phyloP scores from a whole-genome alignment of 2,329 filamentous ascomycete genomes.

The Epichloe coenophiala region DNA sequence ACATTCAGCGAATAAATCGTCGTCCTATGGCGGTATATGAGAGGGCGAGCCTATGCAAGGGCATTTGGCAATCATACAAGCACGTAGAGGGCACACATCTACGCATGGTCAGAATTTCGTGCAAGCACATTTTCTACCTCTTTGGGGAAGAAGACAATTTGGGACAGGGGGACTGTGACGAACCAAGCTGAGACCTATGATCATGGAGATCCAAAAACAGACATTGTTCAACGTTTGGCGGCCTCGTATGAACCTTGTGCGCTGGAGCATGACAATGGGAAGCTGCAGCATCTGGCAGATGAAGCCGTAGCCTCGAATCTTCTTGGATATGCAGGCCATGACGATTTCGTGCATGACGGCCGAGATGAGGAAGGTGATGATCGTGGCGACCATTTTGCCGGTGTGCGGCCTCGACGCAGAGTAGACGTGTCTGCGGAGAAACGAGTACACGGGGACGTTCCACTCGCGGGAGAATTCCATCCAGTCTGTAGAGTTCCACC shows the following conservation, averaged over 20 bases:
- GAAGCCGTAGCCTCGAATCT: conserved; percentile 88
- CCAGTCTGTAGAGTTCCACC: conserved; percentile 75
- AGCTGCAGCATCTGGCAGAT: conserved; percentile 93
- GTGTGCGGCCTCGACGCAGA: conserved; percentile 65
- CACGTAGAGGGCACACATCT: conserved; percentile 43
- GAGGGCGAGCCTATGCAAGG: no score
- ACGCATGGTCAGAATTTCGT: conserved; percentile 6
- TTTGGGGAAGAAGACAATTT: background rate
- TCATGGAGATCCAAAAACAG: conserved; percentile 87
- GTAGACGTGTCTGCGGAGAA: conserved; percentile 90
- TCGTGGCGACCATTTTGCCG: conserved; percentile 63
- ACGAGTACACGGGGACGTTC: conserved; percentile 96
- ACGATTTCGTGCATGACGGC: conserved; percentile 87
- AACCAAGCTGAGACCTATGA: conserved; percentile 70
- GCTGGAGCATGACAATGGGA: conserved; percentile 85
- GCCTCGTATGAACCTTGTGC: conserved; percentile 61
- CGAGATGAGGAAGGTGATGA: conserved; percentile 84
- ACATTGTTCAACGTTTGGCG: conserved; percentile 74
- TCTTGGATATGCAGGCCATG: conserved; percentile 97
- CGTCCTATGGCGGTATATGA: no score
- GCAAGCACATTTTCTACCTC: background rate
- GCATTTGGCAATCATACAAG: conserved; percentile 21
- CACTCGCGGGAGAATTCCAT: conserved; percentile 93
- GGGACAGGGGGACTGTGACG: conserved; percentile 17
- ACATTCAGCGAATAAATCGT: no score